phyloP scores from a whole-genome alignment of 2,329 filamentous ascomycete species.

The Penicillium nordicum region DNA sequence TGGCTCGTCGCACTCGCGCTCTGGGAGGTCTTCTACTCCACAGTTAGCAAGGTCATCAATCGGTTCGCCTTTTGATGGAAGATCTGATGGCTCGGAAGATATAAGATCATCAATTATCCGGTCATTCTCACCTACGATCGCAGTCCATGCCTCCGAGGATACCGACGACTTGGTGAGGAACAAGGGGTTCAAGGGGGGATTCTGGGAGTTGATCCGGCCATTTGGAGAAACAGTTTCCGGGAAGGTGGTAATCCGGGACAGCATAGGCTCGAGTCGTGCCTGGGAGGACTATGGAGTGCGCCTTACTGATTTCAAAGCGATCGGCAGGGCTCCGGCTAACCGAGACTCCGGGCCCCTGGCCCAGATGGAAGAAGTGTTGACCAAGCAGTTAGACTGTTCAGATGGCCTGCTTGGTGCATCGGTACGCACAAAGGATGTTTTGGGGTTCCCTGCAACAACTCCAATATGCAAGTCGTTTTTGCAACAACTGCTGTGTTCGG shows the following conservation, averaged over 20 bases:
- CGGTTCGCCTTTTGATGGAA: conserved; percentile 51
- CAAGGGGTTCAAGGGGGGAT: conserved; percentile 79
- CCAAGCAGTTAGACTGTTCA: conserved; percentile 72
- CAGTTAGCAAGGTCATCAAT: conserved; percentile 48
- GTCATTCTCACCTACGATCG: conserved; percentile 85
- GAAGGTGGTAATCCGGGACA: conserved; percentile 87
- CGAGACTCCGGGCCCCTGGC: conserved; percentile 41
- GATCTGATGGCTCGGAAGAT: conserved; percentile 53
- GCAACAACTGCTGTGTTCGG: conserved; percentile 73
- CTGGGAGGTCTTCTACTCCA: conserved; percentile 55
- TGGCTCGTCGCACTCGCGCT: conserved; percentile 62
- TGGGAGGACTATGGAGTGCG: conserved; percentile 90
- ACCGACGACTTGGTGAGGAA: conserved; percentile 74
- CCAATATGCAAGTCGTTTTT: conserved; percentile 85
- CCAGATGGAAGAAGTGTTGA: conserved; percentile 76
- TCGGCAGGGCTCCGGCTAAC: conserved; percentile 35
- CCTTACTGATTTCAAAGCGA: conserved; percentile 66
- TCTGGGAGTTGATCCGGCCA: conserved; percentile 81
- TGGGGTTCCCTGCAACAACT: conserved; percentile 51
- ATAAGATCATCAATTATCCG: conserved; percentile 67
- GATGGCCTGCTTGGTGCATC: conserved; percentile 52
- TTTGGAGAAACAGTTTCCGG: conserved; percentile 87
- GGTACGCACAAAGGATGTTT: conserved; percentile 30
- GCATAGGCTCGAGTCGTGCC: conserved; percentile 73
- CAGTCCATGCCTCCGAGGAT: conserved; percentile 80